Percentiles rank a stretch among this genome's conserved stretches.
Conservation (phyloP, 805 yeast species). For the Saccharomycopsis sp. region DNA sequence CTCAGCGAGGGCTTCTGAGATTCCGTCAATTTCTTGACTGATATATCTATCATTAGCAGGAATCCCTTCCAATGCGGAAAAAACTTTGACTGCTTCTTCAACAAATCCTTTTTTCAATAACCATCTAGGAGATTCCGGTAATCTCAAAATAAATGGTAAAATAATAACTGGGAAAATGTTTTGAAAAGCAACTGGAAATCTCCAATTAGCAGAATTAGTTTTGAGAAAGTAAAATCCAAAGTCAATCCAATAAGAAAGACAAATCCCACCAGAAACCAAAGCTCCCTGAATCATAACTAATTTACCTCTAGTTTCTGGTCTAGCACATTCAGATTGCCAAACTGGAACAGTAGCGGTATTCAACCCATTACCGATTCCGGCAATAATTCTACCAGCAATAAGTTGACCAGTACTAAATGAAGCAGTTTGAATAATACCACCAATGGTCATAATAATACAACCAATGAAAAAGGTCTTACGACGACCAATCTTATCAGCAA, state of each 20-base stretch:
- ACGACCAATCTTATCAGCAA: slow-evolving; percentile 57
- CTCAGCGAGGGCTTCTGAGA: slow-evolving; percentile 1
- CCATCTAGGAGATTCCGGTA: slow-evolving; percentile 49
- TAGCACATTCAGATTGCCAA: slow-evolving; percentile 68
- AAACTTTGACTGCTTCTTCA: slow-evolving; percentile 28
- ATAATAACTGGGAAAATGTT: slow-evolving; percentile 37
- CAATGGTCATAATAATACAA: slow-evolving; percentile 43
- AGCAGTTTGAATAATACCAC: slow-evolving; percentile 45
- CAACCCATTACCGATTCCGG: slow-evolving; percentile 68
- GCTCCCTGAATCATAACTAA: slow-evolving; percentile 61
- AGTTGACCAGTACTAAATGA: slow-evolving; percentile 33
- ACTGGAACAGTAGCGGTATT: slow-evolving; percentile 70
- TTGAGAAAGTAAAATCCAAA: slow-evolving; percentile 53
- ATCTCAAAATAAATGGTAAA: slow-evolving; percentile 20
- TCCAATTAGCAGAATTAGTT: slow-evolving; percentile 47
- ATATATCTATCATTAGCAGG: slow-evolving; percentile 15
- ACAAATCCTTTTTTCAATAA: slow-evolving; percentile 32
- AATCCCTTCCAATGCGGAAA: slow-evolving; percentile 36
- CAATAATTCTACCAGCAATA: slow-evolving; percentile 49
- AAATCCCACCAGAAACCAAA: slow-evolving; percentile 58
- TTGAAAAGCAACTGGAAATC: slow-evolving; percentile 71
- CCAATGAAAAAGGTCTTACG: slow-evolving; percentile 44
- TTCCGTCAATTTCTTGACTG: background rate
- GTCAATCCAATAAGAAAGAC: slow-evolving; percentile 64
- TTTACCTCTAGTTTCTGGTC: slow-evolving; percentile 53